Conservation (phyloP, 768 basidiomycete genomes). For the Plicaturopsis crispa region DNA sequence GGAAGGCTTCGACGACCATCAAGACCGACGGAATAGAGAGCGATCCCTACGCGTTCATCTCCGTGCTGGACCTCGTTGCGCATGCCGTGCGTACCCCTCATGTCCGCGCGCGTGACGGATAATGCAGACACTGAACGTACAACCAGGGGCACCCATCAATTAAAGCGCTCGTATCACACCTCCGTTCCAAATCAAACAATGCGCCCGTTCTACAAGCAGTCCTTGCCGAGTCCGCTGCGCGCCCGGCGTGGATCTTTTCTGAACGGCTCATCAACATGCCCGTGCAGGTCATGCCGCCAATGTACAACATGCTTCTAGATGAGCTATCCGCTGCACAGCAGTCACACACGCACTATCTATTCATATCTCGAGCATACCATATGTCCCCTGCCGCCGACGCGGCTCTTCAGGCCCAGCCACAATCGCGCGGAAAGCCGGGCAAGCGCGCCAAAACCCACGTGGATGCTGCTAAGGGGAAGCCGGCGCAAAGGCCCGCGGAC, state of each 20-base stretch:
- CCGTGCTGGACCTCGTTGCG: constrained; percentile 69
- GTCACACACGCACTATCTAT: constrained; percentile 61
- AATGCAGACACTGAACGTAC: neutral
- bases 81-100: constrained; percentile 41
- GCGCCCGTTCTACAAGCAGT: constrained; percentile 47
- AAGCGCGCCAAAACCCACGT: too few species aligned
- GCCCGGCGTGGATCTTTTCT: constrained; percentile 77
- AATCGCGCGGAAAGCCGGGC: too few species aligned
- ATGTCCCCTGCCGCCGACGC: constrained; percentile 28
- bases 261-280: constrained; percentile 95
- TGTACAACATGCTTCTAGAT: constrained; percentile 83
- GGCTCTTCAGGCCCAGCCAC: too few species aligned
- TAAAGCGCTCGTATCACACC: constrained; percentile 62
- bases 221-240: constrained; percentile 32
- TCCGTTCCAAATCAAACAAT: constrained; percentile 49
- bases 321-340: too few species aligned
- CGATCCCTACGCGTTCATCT: constrained; percentile 86
- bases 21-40: constrained; percentile 88
- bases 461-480: too few species aligned
- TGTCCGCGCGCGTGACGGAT: constrained; percentile 1
- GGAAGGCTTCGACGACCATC: constrained; percentile 74
- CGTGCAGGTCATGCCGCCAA: constrained; percentile 83
- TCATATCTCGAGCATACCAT: constrained; percentile 75
- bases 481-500: constrained; percentile 30
- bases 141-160: constrained; percentile 66